These are phyloP conservation scores for Aspergillus conjunctus DNA, from an alignment of 495 filamentous ascomycete species.

Conservation along the genomic window DNA sequence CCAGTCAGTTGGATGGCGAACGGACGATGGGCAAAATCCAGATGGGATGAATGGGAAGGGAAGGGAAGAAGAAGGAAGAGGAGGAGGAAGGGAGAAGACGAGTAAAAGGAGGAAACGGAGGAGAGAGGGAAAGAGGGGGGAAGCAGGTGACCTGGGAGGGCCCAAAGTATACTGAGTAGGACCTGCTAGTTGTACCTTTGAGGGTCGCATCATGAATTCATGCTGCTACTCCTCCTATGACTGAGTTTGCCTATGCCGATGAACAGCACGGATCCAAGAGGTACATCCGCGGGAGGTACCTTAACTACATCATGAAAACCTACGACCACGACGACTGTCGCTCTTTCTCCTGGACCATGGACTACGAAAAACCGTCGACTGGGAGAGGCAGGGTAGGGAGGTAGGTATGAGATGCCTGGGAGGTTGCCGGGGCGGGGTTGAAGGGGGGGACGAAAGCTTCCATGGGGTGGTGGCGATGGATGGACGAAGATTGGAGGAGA, in stretches of 20 bases:
- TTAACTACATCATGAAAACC: slow-evolving; percentile 1
- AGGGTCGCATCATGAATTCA: too few relatives aligned
- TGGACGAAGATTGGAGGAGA: slow-evolving; percentile 5
- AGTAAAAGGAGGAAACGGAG: slow-evolving; percentile 23
- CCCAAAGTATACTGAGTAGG: slow-evolving; percentile 13
- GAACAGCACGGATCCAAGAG: neutral
- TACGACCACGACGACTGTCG: neutral
- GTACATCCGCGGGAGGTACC: neutral
- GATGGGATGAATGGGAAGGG: slow-evolving; percentile 29
- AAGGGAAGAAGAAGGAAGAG: slow-evolving; percentile 24
- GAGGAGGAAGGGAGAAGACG: slow-evolving; percentile 23
- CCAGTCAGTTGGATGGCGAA: slow-evolving; percentile 23
- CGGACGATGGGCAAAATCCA: slow-evolving; percentile 26
- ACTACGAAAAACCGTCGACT: neutral
- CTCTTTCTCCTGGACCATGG: neutral
- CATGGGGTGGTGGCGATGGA: slow-evolving; percentile 13
- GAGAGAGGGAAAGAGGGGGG: slow-evolving; percentile 28
- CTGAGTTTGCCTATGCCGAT: too few relatives aligned
- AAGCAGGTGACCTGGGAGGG: slow-evolving; percentile 38
- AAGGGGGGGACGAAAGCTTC: slow-evolving; percentile 2
- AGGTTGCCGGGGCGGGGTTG: neutral
- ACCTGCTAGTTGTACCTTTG: too few relatives aligned
- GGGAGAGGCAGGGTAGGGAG: neutral
- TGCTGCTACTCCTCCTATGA: too few relatives aligned
- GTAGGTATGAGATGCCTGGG: neutral